Base-by-base conservation (phyloP, 345 rosid species). In the Laguncularia racemosa region DNA sequence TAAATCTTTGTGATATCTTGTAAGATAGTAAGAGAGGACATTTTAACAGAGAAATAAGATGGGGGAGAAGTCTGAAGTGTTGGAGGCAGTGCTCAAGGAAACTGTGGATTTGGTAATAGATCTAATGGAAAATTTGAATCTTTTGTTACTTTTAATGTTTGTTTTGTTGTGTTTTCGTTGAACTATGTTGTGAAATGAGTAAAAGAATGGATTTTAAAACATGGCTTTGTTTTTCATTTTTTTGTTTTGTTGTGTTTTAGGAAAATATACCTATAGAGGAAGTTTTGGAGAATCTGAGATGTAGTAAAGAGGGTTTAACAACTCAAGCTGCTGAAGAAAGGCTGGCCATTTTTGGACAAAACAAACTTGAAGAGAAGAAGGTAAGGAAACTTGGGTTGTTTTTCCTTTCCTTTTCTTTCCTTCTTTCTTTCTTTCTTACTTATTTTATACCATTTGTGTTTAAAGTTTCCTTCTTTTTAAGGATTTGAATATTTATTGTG, bases 101-200 rank as follows among this genome's bases (percentile, higher is more conserved):
- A 71, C 88, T 46, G 99, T 93, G 78, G 99, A 93, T 81, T 81
- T 93, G 97, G 99, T 93, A 89, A 79, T 64, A 78, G 96, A 93
- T 87, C 95, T 80, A 76, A 56, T 53, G 55, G 46, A 44, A 28
- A 44, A n/a, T 64, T 68, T 58, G 59, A 65, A 60, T 58, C 69
- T 70, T 58, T 58, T 68, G 50, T 53, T 21, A 28, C 14, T 59
- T 28, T 13, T 18, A 14, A 38, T 76, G 55, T 50, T 40, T 44
- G 15, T 38, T 14, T 56, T 52, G 49, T 54, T 53, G n/a, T 51
- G 58, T 23, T 23, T 23, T 23, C 5, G 28, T 23, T 23, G 28
- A 23, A 23, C 5, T 23, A 6, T 2, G 28, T 23, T 6, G 28
- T 6, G 5, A 23, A 33, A 33, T 9, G 40, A 33, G 40, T 33